phyloP scores from a whole-genome alignment of 192 early-diverging fungal genomes.

The Linnemannia exigua region DNA sequence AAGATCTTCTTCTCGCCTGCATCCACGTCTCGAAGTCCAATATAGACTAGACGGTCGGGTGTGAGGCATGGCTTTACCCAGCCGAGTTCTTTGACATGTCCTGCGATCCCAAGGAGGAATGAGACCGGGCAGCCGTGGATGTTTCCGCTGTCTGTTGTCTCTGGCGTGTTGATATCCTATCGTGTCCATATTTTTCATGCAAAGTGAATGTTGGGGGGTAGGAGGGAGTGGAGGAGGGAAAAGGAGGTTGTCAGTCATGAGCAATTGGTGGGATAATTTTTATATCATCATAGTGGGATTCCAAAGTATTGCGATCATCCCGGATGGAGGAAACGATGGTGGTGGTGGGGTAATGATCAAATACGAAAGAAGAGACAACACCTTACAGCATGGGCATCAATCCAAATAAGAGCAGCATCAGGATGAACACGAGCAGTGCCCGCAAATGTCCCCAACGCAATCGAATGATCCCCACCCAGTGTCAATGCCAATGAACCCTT shows the following conservation, averaged over 20 bases:
- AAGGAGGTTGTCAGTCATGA: slow-evolving; percentile 1
- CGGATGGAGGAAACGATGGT: not conserved
- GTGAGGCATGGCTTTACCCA: slow-evolving; percentile 84
- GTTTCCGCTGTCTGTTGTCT: slow-evolving; percentile 87
- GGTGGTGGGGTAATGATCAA: not conserved
- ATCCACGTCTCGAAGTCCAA: slow-evolving; percentile 95
- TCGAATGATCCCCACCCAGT: slow-evolving; percentile 93
- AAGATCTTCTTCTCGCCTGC: slow-evolving; percentile 85
- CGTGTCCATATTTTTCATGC: not conserved
- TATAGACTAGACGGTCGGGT: slow-evolving; percentile 85
- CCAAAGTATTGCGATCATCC: not conserved
- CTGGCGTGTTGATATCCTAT: slow-evolving; percentile 92
- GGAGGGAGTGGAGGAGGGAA: not conserved
- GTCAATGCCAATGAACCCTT: slow-evolving; percentile 83
- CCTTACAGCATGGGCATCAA: slow-evolving; percentile 90
- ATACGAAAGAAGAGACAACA: not conserved
- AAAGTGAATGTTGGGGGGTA: not conserved
- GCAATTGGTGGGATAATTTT: too few relatives aligned
- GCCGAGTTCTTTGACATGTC: slow-evolving; percentile 65
- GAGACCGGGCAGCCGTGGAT: slow-evolving; percentile 95
- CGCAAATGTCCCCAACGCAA: slow-evolving; percentile 88
- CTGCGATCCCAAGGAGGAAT: slow-evolving; percentile 84
- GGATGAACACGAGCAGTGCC: slow-evolving; percentile 80
- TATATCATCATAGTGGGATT: not conserved
- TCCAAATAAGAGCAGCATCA: slow-evolving; percentile 89